phyloP scores from a whole-genome alignment of 768 basidiomycete species.

The Rickenella mellea region DNA sequence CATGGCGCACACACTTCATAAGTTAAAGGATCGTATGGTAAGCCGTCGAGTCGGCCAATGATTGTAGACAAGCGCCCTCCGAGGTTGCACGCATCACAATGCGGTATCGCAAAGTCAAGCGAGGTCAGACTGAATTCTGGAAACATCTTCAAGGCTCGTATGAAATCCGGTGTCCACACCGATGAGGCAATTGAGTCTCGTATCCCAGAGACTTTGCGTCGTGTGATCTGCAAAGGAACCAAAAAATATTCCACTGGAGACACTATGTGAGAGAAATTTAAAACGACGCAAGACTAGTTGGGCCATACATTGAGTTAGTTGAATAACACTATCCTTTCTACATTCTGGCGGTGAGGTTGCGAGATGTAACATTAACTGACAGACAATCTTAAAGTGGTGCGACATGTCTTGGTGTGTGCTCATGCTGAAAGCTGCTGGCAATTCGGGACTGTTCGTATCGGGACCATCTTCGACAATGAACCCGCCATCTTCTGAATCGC shows the following conservation, averaged over 20 bases:
- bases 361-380: slow-evolving; percentile 80
- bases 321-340: background rate
- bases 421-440: slow-evolving; percentile 80
- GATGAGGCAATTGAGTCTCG: slow-evolving; percentile 79
- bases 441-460: slow-evolving; percentile 26
- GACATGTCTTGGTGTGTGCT: slow-evolving; percentile 63
- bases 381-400: slow-evolving; percentile 80
- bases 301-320: background rate
- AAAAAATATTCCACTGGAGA: slow-evolving; percentile 63
- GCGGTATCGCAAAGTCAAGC: slow-evolving; percentile 47
- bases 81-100: slow-evolving; percentile 80
- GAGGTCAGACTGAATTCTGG: slow-evolving; percentile 49
- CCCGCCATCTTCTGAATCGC: slow-evolving; percentile 22
- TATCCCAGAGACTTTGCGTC: slow-evolving; percentile 61
- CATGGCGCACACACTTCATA: slow-evolving; percentile 39
- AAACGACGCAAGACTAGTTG: background rate
- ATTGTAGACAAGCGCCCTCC: slow-evolving; percentile 60
- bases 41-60: slow-evolving; percentile 51
- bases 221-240: slow-evolving; percentile 54
- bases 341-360: slow-evolving; percentile 30
- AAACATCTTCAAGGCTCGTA: slow-evolving; percentile 49
- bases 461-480: slow-evolving; percentile 62
- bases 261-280: background rate
- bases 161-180: slow-evolving; percentile 70
- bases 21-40: slow-evolving; percentile 60